A percentile compares a stretch with the other conserved stretches of the same genome.
Conservation (phyloP, 1,139 yeast genomes). For the Saccharomyces uvarum region DNA sequence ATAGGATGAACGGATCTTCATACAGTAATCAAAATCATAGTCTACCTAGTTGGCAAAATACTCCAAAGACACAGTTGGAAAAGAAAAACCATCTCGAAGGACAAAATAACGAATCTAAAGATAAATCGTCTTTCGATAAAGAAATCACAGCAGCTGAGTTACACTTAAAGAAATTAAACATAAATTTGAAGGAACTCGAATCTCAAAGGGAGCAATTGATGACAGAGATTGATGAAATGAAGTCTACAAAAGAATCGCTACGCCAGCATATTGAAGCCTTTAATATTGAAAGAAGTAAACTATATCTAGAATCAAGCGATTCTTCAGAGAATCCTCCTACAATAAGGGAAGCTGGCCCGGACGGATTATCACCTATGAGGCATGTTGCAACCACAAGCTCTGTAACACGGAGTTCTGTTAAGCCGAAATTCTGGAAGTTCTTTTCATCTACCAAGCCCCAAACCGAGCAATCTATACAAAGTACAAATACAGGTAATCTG, state of each 20-base stretch:
- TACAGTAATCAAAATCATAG: not conserved
- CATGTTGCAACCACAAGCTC: not conserved
- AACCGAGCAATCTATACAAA: not conserved
- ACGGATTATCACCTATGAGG: not conserved
- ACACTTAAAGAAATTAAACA: conserved; percentile 27
- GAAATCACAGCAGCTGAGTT: conserved; percentile 25
- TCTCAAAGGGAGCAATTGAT: conserved; percentile 27
- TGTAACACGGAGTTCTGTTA: conserved; percentile 9
- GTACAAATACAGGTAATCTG: not conserved
- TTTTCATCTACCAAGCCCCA: conserved; percentile 7
- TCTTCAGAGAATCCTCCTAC: not conserved
- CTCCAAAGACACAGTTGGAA: not conserved
- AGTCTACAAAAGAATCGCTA: conserved; percentile 13
- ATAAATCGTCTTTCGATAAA: conserved; percentile 5
- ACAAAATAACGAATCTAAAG: not conserved
- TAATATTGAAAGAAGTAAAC: not conserved
- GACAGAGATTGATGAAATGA: conserved; percentile 31
- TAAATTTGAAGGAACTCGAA: conserved; percentile 28
- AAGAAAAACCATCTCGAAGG: not conserved
- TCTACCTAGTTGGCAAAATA: not conserved
- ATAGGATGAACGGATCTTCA: not conserved
- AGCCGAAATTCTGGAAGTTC: conserved; percentile 24
- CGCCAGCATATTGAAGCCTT: not conserved
- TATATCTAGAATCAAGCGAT: not conserved
- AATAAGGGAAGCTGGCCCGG: not conserved